Percentiles rank a stretch among this genome's conserved stretches.
Conservation (phyloP, 208 protist species). For the Leishmania turanica region DNA sequence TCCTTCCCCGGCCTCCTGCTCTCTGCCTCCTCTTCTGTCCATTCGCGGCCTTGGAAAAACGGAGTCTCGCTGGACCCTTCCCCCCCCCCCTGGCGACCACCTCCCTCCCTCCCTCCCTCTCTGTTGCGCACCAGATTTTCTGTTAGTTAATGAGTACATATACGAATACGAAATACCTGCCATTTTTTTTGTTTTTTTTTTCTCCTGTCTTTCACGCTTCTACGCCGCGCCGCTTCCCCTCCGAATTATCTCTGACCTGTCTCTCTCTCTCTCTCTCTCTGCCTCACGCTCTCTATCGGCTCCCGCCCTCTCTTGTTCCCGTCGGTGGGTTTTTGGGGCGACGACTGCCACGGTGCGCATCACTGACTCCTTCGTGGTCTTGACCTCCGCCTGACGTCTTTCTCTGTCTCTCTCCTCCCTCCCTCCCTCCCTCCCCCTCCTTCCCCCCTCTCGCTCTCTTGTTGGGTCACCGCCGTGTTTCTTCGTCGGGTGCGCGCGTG, state of each 20-base stretch:
- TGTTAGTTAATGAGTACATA: too few relatives aligned
- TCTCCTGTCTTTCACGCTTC: not conserved
- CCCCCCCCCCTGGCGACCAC: not conserved
- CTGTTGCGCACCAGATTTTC: not conserved
- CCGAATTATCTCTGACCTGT: not conserved
- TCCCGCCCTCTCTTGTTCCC: not conserved
- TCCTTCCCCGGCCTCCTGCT: not conserved
- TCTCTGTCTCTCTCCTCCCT: not conserved
- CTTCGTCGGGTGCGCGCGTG: not conserved
- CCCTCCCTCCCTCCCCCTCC: too few relatives aligned
- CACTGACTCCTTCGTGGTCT: not conserved
- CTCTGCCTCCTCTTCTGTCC: not conserved
- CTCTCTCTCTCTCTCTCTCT: not conserved
- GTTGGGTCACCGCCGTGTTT: not conserved
- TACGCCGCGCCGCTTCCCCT: not conserved
- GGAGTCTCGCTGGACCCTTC: not conserved
- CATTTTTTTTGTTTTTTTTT: slow-evolving; percentile 4
- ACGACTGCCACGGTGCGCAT: not conserved
- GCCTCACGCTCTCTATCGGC: not conserved
- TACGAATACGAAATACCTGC: too few relatives aligned
- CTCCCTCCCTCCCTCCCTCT: not conserved
- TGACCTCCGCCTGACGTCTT: not conserved
- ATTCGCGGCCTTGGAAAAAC: not conserved
- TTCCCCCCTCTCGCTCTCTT: not conserved
- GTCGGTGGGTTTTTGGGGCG: not conserved